Conservation (phyloP, 768 basidiomycete genomes). For the Cantharellus cinnabarinus region DNA sequence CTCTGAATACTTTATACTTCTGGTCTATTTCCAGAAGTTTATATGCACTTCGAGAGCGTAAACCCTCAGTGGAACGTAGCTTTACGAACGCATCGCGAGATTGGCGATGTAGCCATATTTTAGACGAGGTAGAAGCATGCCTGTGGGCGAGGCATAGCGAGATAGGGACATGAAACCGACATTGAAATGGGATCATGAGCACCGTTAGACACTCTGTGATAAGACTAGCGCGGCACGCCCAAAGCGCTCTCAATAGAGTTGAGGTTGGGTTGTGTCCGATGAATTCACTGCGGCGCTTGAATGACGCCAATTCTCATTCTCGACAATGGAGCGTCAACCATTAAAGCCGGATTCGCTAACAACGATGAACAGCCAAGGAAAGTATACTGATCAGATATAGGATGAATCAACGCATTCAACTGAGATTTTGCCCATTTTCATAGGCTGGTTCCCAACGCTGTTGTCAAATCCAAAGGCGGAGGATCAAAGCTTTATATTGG, state of each 20-base stretch:
- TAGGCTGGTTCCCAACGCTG: slow-evolving; percentile 62
- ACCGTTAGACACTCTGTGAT: background rate
- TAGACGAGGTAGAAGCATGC: slow-evolving; percentile 3
- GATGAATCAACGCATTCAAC: background rate
- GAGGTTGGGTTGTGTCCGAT: background rate
- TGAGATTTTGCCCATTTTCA: background rate
- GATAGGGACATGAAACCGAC: background rate
- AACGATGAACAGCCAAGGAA: slow-evolving; percentile 16
- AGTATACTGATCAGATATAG: slow-evolving; percentile 4
- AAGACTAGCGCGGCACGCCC: background rate
- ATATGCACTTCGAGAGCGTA: slow-evolving; percentile 77
- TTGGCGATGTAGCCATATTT: slow-evolving; percentile 48
- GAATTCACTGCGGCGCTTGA: background rate
- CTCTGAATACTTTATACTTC: slow-evolving; percentile 33
- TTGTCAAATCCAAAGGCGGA: slow-evolving; percentile 70
- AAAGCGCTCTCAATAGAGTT: background rate
- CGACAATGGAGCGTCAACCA: slow-evolving; percentile 71
- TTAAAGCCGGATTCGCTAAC: slow-evolving; percentile 47
- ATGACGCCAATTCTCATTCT: slow-evolving; percentile 35
- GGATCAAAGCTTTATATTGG: slow-evolving; percentile 56
- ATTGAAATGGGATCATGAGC: background rate
- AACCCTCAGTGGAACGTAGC: slow-evolving; percentile 24
- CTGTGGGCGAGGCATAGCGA: background rate
- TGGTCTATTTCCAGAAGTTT: slow-evolving; percentile 70
- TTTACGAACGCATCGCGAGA: slow-evolving; percentile 51